Base-by-base conservation (phyloP, 768 basidiomycete genomes). In the Ramaria sp. region DNA sequence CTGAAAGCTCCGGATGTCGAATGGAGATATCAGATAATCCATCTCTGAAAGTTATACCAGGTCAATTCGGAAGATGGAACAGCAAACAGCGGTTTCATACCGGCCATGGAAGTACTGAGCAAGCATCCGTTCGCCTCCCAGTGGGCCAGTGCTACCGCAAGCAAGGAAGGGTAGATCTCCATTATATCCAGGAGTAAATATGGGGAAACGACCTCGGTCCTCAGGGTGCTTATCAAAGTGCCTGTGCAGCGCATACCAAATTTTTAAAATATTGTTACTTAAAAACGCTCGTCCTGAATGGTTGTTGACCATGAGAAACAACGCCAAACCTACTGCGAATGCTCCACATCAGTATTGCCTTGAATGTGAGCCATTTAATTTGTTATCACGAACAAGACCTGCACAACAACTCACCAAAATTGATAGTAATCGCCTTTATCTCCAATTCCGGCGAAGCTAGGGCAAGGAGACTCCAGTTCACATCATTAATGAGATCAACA, bases 31-130 rank as follows among this genome's bases (percentile, higher is more conserved):
- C 73, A 1, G 80, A 75, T 13, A 90, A 67, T 17, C 88, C 88
- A 67, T 90, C 88, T 65, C 86, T 89, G 62, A 12, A 41, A 17
- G 34, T 42, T 43, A 24, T 15, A 37, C 59, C 48, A 59, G 30
- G 45, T 49, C 37, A 53, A 22, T 15, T 15, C 31, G 22, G 53
- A 27, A 59, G 34, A 37, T 10, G 38, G 34, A 13, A 15, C 27
- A 13, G 2, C 31, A 31, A 47, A 13, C 27, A 27, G 31, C 43
- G 15, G 17, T 27, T 27, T 68, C 73, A 41, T 60, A 82, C 88
- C 76, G 80, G 63, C 89, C 89, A 63, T 91, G 89, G 64, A 96
- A 95, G 66, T 90, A 91, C 60, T 83, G 77, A 13, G 92, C 93
- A 52, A 77, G 83, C 64, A 88, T 84, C 7, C 78, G 66, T 19